Base-by-base conservation (phyloP, 495 filamentous ascomycete genomes). In the Trichodelitschia bisporula region DNA sequence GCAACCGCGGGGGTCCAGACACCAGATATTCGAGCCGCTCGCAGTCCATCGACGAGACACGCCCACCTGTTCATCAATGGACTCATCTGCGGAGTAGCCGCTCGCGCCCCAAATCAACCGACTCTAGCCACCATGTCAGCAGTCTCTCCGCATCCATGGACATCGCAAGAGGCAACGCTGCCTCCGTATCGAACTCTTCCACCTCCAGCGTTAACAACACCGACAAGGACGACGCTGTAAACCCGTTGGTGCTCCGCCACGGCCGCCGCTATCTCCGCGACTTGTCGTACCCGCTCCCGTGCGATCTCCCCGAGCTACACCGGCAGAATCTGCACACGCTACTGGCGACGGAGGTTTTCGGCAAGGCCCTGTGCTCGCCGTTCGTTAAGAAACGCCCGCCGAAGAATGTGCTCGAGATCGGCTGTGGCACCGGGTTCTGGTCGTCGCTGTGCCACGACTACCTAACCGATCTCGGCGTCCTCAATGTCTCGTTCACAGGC, bases 351-450 rank as follows among this genome's bases (percentile, higher is more conserved):
- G 68, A 75, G 46, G 66, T 91, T 15, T 78, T 79, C 37, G 79
- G 79, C 28, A 64, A 63, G 18, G 71, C 80, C 1, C 67, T 83
- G 41, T 83, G 76, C 48, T 71, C 69, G 10, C 72, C 75, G 9
- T 58, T 59, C 25, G 56, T 71, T 24, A 49, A 59, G 19, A 57
- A 64, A 37, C 62, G 61, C 29, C 72, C 74, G 14, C 83, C 82
- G 0, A 58, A 59, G 38, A 13, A 18, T 9, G 68, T 95, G 13
- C 56, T 95, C 27, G 84, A 95, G 42, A 49, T 92, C 31, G 79
- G 73, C 20, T 95, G 84, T 49, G 84, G 84, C 4, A 75, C 75
- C 11, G 84, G 69, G 17, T 69, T 84, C 38, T 92, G 84, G 84
- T 82, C 77, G 37, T 71, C 74, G 46, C 61, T 73, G 51, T 86